Base-by-base conservation (phyloP, 352 stramenopile species). In the Blastocystis sp. region DNA sequence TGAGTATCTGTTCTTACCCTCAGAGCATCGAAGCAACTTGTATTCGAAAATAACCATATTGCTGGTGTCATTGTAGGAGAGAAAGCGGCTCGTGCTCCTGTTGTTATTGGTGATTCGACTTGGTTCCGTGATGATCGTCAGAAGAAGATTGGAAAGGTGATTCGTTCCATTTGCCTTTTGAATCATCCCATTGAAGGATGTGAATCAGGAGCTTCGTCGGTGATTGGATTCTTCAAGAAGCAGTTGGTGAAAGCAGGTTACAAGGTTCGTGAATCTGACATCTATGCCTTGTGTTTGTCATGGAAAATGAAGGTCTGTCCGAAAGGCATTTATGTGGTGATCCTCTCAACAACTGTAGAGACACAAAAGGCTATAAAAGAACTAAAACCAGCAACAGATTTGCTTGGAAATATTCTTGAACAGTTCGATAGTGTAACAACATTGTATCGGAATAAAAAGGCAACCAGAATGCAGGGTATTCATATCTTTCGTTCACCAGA, bases 121-220 rank as follows among this genome's bases (percentile, higher is more conserved):
- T 99, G 99, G 93, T 99, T 99, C 91, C 93, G 94, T 7, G 90
- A 91, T 19, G 92, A 96, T 53, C 98, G 98, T 92, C 93, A 96
- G 58, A 93, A 92, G 89, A 93, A 95, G 90, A 98, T 93, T 53
- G 97, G 97, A 89, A 93, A 96, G 90, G 95, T 98, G 64, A 95
- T 99, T 60, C 95, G 97, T 89, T 98, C 95, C 92, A 99, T 99
- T 91, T 99, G 98, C 92, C 95, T 99, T 89, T 93, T 99, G 90
- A 97, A 98, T 92, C 96, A 99, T 92, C 96, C 97, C 5, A 96
- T 99, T 91, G 94, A 95, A 53, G 98, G 97, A 92, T 98, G 96
- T 82, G 97, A 73, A 22, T 77, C 96, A 91, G 94, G 94, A 62
- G 96, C 98, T 91, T 98, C 94, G 90, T 94, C 96, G 64, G 96